These are phyloP conservation scores for Entomortierella chlamydospora DNA, from an alignment of 192 early-diverging fungal genomes.

Conservation along the genomic window DNA sequence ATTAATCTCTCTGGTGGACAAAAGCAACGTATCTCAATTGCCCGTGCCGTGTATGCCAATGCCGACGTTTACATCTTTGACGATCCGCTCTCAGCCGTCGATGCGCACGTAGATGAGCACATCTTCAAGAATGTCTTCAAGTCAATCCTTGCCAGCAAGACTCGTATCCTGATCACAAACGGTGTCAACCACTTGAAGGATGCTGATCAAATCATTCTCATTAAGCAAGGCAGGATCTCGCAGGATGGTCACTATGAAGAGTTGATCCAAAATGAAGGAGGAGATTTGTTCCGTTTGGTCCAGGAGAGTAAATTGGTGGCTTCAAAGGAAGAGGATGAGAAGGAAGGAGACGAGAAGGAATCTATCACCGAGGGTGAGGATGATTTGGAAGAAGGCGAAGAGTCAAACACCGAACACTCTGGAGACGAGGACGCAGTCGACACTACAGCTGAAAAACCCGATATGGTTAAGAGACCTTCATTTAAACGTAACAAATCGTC, in stretches of 20 bases:
- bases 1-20: constrained; percentile 64
- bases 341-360: background rate
- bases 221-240: constrained; percentile 72
- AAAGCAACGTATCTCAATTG: constrained; percentile 71
- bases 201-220: constrained; percentile 70
- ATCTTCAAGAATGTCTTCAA: constrained; percentile 39
- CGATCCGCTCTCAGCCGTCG: constrained; percentile 68
- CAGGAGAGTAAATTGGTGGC: constrained; percentile 16
- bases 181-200: constrained; percentile 76
- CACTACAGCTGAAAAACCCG: background rate
- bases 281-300: constrained; percentile 70
- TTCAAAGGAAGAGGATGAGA: background rate
- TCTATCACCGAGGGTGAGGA: constrained; percentile 26
- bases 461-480: background rate
- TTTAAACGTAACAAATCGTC: constrained; percentile 5
- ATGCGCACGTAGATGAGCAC: constrained; percentile 68
- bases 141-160: constrained; percentile 70
- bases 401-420: background rate
- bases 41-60: constrained; percentile 69
- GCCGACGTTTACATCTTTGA: constrained; percentile 39
- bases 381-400: too few relatives aligned
- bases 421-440: background rate
- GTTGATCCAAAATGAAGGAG: constrained; percentile 65
- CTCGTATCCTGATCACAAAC: constrained; percentile 84
- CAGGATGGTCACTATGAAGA: constrained; percentile 71